Evolutionary conservation across 192 early-diverging fungal genomes (phyloP).

Genomic region (Obelidium mucronatum): DNA sequence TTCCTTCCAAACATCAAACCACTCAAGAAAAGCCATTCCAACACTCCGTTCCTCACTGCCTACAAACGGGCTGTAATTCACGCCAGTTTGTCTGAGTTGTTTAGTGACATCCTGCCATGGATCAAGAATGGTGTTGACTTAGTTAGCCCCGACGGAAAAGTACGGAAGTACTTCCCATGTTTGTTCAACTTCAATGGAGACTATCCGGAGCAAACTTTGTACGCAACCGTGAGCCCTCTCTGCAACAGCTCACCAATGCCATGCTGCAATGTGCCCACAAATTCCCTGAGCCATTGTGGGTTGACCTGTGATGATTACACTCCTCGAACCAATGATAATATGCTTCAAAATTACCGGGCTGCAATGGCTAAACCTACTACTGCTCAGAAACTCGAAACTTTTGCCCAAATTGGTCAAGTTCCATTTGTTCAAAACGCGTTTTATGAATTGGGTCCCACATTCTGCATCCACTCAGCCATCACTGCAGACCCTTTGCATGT

Average conservation of each 20-base stretch:
- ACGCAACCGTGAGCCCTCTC: background rate
- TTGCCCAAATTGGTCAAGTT: background rate
- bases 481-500: slow-evolving; percentile 4
- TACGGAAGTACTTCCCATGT: background rate
- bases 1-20: background rate
- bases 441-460: background rate
- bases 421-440: background rate
- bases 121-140: background rate
- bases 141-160: background rate
- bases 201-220: background rate
- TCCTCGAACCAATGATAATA: background rate
- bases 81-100: background rate
- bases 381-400: background rate
- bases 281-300: background rate
- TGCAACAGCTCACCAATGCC: background rate
- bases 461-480: background rate
- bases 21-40: background rate
- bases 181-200: slow-evolving; percentile 7
- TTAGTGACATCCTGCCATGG: background rate
- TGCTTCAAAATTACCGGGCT: background rate
- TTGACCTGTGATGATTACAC: background rate
- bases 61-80: background rate
- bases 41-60: background rate
- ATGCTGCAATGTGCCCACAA: background rate
- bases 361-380: background rate